Conservation (phyloP, 2,329 filamentous ascomycete genomes). For the Fusarium napiforme region DNA sequence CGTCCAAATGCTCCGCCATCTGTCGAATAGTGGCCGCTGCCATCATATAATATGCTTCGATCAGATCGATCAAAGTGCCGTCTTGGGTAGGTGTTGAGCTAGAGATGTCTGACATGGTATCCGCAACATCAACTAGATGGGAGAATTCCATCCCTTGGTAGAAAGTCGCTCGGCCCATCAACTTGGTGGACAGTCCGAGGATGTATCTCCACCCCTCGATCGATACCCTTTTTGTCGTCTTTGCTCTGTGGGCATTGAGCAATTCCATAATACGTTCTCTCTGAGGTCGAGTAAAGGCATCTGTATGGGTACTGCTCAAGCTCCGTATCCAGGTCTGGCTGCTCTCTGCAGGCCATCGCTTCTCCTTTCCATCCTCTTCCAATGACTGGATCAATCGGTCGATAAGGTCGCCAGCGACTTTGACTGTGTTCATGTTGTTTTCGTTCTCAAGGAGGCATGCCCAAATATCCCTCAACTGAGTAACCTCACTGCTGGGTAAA, state of each 20-base stretch:
- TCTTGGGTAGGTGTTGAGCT: slow-evolving; percentile 40
- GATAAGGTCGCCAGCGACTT: slow-evolving; percentile 48
- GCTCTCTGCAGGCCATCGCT: slow-evolving; percentile 47
- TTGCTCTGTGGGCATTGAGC: slow-evolving; percentile 45
- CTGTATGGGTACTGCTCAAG: slow-evolving; percentile 51
- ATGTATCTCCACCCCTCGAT: slow-evolving; percentile 51
- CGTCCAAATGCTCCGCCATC: slow-evolving; percentile 57
- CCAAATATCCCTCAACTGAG: slow-evolving; percentile 44
- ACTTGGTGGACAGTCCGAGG: slow-evolving; percentile 59
- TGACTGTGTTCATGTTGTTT: slow-evolving; percentile 50
- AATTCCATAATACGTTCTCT: slow-evolving; percentile 57
- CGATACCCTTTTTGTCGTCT: slow-evolving; percentile 42
- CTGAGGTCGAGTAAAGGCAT: slow-evolving; percentile 55
- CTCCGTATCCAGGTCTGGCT: slow-evolving; percentile 47
- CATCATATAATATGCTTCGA: slow-evolving; percentile 49
- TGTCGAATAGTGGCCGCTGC: slow-evolving; percentile 52
- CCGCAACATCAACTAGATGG: slow-evolving; percentile 50
- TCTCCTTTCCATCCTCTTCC: slow-evolving; percentile 45
- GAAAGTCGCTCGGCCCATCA: slow-evolving; percentile 63
- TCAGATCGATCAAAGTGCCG: slow-evolving; percentile 47
- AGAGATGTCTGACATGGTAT: slow-evolving; percentile 46
- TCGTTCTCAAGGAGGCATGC: slow-evolving; percentile 51
- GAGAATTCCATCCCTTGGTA: slow-evolving; percentile 59
- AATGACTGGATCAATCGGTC: slow-evolving; percentile 48
- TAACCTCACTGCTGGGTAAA: slow-evolving; percentile 21